A percentile compares a stretch with the other conserved stretches of the same genome.
phyloP scores from a whole-genome alignment of 2,329 filamentous ascomycete species.

The Fusarium sp. region DNA sequence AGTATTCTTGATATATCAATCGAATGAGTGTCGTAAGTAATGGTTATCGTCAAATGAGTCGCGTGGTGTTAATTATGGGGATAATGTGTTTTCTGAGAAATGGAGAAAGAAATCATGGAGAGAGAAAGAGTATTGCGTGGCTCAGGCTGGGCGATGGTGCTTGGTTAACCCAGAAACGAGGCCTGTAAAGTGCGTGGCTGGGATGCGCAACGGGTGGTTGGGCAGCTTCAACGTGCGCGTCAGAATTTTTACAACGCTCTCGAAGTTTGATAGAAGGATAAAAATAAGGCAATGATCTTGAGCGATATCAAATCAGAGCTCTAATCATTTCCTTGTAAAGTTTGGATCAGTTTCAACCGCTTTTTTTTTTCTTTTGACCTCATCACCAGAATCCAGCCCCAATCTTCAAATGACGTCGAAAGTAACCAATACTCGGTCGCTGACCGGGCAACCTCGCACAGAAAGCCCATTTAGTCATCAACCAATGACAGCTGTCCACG shows the following conservation, averaged over 20 bases:
- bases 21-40: not conserved
- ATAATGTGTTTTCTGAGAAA: not conserved
- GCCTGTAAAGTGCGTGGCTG: conserved; percentile 41
- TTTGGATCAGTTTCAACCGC: not conserved
- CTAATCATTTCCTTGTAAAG: not conserved
- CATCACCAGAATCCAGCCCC: not conserved
- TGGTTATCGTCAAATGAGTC: not conserved
- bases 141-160: conserved; percentile 25
- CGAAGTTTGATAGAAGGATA: not conserved
- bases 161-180: conserved; percentile 46
- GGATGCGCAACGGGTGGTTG: conserved; percentile 36
- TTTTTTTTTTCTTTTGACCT: not conserved
- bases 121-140: conserved; percentile 18
- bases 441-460: conserved; percentile 40
- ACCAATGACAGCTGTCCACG: conserved; percentile 35
- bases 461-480: not conserved
- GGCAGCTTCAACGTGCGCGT: conserved; percentile 19
- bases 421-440: conserved; percentile 42
- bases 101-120: not conserved
- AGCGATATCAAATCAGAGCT: not conserved
- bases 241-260: not conserved
- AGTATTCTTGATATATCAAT: not conserved
- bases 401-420: conserved; percentile 45
- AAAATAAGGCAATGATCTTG: not conserved
- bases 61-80: not conserved